These are phyloP conservation scores for Ustilaginoidea virens DNA, from an alignment of 2,329 filamentous ascomycete genomes.

Conservation along the genomic window DNA sequence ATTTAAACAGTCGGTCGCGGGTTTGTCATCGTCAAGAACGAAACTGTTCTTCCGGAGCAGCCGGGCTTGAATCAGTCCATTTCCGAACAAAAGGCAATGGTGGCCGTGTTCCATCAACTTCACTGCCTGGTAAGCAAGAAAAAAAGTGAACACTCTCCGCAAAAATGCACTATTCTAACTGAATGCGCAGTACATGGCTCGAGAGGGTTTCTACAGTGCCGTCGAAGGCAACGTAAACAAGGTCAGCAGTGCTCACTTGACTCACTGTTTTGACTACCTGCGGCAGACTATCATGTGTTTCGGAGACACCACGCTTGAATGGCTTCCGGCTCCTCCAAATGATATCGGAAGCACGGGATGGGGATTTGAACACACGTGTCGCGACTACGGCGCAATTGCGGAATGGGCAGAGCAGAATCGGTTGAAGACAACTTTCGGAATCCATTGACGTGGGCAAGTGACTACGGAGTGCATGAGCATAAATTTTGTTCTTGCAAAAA, in stretches of 20 bases:
- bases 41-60: conserved; percentile 1
- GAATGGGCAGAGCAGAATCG: conserved; percentile 6
- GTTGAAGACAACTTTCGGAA: conserved; percentile 2
- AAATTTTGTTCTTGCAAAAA: too few relatives aligned
- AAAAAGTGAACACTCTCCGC: too few relatives aligned
- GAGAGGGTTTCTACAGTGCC: conserved; percentile 5
- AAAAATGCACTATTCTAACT: too few relatives aligned
- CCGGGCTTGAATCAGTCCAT: conserved; percentile 3
- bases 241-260: conserved; percentile 19
- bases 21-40: conserved; percentile 5
- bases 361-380: conserved; percentile 9
- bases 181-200: conserved; percentile 4
- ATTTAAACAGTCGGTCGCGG: too few relatives aligned
- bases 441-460: too few relatives aligned
- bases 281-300: conserved; percentile 30
- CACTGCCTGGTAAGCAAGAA: conserved; percentile 1
- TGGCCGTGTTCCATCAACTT: conserved; percentile 5
- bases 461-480: too few relatives aligned
- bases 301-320: conserved; percentile 29
- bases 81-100: conserved; percentile 2
- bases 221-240: conserved; percentile 7
- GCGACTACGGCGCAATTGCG: conserved; percentile 15
- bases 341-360: conserved; percentile 6
- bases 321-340: conserved; percentile 10
- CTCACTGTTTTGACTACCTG: conserved; percentile 33